Base-by-base conservation (phyloP, 2,329 filamentous ascomycete species). In the Nemania bipapillata region DNA sequence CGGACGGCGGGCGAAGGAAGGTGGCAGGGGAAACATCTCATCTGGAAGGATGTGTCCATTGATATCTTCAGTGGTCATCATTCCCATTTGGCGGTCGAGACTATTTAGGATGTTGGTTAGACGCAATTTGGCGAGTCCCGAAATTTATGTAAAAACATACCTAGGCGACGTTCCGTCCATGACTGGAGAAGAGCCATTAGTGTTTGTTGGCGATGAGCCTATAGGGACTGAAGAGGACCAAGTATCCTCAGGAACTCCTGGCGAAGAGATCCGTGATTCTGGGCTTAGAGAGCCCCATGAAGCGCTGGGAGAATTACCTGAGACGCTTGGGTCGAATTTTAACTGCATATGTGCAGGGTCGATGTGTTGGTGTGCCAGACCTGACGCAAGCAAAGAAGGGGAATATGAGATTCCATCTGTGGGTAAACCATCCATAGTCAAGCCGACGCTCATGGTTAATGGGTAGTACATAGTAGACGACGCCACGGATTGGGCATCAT, bases 341-440 rank as follows among this genome's bases (percentile, higher is more conserved):
- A 87, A 78, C 71, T 84, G 83, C 80, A 87, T 85, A 72, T 88
- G 85, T 60, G 83, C 80, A 59, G 87, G 86, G 75, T 87, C 83
- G 77, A 89, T 84, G 71, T 88, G 86, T 76, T 88, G 86, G 73
- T 83, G 82, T 65, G 75, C 70, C 74, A 87, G 79, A 58, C 81
- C 79, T n/a, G 79, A 73, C 52, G 76, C 76, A 64, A 85, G 71
- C 69, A 84, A 82, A 65, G 81, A 74, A 47, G 66, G 82, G 70
- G 76, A 78, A 75, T 81, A 87, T 76, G 75, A 79, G 69, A 82
- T 79, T 76, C 80, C 82, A 76, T 83, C 80, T 50, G 80, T 72
- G 65, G 79, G 75, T 72, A 86, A 77, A 68, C 80, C 81, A 72
- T 83, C 80, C 77, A 86, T 79, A 55, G 79, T 76, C 72, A 86